These are phyloP conservation scores for Plasmodium berghei DNA, from an alignment of 169 alveolate species.

Conservation along the genomic window DNA sequence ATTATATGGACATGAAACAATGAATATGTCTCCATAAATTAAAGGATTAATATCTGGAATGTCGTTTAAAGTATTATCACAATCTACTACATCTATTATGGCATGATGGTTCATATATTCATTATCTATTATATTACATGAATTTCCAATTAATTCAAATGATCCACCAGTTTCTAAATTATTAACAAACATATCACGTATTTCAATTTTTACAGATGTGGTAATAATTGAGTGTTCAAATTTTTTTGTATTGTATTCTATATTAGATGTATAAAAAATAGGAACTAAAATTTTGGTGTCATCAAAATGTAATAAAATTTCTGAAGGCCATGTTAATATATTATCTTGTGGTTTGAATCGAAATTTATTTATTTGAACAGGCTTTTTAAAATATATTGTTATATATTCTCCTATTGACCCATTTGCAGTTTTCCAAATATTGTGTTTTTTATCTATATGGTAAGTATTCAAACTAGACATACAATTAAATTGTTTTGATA, in stretches of 20 bases:
- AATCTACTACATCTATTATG: slow-evolving; percentile 64
- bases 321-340: slow-evolving; percentile 82
- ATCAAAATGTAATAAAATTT: slow-evolving; percentile 79
- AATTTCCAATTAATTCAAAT: slow-evolving; percentile 78
- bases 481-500: slow-evolving; percentile 78
- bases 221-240: slow-evolving; percentile 78
- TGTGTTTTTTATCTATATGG: slow-evolving; percentile 77
- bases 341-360: slow-evolving; percentile 81
- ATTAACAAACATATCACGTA: slow-evolving; percentile 76
- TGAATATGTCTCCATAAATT: slow-evolving; percentile 61
- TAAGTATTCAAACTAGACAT: slow-evolving; percentile 78
- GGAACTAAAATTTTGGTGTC: slow-evolving; percentile 76
- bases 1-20: slow-evolving; percentile 72
- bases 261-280: slow-evolving; percentile 81
- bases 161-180: slow-evolving; percentile 83
- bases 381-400: slow-evolving; percentile 77
- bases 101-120: slow-evolving; percentile 34
- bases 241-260: slow-evolving; percentile 69
- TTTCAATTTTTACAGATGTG: slow-evolving; percentile 75
- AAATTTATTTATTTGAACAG: slow-evolving; percentile 79
- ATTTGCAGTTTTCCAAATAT: slow-evolving; percentile 77
- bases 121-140: slow-evolving; percentile 42
- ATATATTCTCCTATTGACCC: slow-evolving; percentile 80
- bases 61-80: slow-evolving; percentile 50
- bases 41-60: slow-evolving; percentile 73